These are phyloP conservation scores for Tylopilus subfusipes DNA, from an alignment of 768 basidiomycete species.

Conservation along the genomic window DNA sequence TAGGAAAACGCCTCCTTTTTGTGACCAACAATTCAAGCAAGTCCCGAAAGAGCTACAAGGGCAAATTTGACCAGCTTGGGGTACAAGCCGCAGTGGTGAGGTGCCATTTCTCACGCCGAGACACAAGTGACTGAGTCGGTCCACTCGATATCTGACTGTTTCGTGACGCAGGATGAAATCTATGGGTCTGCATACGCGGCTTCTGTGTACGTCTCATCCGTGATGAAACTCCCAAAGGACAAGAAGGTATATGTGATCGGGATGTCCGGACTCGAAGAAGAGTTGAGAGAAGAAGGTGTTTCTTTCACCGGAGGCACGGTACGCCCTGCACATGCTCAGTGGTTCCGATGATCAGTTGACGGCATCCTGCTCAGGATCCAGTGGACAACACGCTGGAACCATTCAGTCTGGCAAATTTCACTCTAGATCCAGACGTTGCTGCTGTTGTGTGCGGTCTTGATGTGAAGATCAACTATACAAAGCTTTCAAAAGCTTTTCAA, in stretches of 20 bases:
- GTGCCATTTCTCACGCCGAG: slow-evolving; percentile 8
- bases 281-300: slow-evolving; percentile 85
- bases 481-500: slow-evolving; percentile 87
- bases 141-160: background rate
- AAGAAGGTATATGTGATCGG: slow-evolving; percentile 97
- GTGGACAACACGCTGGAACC: slow-evolving; percentile 71
- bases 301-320: slow-evolving; percentile 82
- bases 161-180: slow-evolving; percentile 79
- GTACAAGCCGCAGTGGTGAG: slow-evolving; percentile 81
- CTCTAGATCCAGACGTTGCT: slow-evolving; percentile 72
- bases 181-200: slow-evolving; percentile 92
- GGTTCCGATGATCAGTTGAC: background rate
- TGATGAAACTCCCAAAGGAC: slow-evolving; percentile 82
- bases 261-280: slow-evolving; percentile 87
- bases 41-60: slow-evolving; percentile 82
- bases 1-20: slow-evolving; percentile 82
- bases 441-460: slow-evolving; percentile 96
- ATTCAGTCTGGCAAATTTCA: slow-evolving; percentile 67
- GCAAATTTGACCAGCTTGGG: slow-evolving; percentile 87
- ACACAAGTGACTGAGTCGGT: background rate
- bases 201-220: slow-evolving; percentile 81
- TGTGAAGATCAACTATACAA: slow-evolving; percentile 85
- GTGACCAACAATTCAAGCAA: slow-evolving; percentile 98
- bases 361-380: slow-evolving; percentile 59
- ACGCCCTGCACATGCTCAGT: slow-evolving; percentile 24